phyloP scores from a whole-genome alignment of 2,329 filamentous ascomycete genomes.

The Cladophialophora immunda region DNA sequence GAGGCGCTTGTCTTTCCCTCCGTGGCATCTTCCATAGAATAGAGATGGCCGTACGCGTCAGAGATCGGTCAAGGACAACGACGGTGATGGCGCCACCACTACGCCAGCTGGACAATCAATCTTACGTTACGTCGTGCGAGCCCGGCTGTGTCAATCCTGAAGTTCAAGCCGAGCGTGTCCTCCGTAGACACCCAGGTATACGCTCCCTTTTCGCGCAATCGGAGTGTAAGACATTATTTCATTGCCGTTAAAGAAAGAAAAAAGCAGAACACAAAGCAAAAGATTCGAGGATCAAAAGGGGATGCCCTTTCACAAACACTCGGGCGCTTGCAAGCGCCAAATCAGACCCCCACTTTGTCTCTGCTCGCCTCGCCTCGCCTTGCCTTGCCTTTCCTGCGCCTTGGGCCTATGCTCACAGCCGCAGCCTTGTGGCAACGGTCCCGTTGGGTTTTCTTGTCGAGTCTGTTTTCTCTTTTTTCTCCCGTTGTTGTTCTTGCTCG shows the following conservation, averaged over 20 bases:
- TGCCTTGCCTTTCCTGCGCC: neutral
- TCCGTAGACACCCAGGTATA: neutral
- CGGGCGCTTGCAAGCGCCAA: neutral
- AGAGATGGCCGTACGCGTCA: neutral
- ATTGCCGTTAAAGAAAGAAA: neutral
- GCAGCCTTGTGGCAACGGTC: neutral
- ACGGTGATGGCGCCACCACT: neutral
- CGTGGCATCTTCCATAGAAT: neutral
- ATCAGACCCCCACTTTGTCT: neutral
- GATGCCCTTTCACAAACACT: neutral
- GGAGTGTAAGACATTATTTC: neutral
- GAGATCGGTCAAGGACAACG: neutral
- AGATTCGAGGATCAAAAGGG: neutral
- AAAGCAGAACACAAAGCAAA: neutral
- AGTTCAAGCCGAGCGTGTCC: neutral
- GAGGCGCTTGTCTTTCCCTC: neutral
- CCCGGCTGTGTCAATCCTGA: neutral
- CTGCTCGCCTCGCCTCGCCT: neutral
- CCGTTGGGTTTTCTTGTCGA: neutral
- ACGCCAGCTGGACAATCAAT: neutral
- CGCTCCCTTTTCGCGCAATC: neutral
- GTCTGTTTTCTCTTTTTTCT: slow-evolving; percentile 2
- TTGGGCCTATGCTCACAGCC: neutral
- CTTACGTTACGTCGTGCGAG: neutral
- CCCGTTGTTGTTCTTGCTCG: neutral